These are phyloP conservation scores for Wilcoxina mikolae DNA, from an alignment of 495 filamentous ascomycete species.

Conservation along the genomic window DNA sequence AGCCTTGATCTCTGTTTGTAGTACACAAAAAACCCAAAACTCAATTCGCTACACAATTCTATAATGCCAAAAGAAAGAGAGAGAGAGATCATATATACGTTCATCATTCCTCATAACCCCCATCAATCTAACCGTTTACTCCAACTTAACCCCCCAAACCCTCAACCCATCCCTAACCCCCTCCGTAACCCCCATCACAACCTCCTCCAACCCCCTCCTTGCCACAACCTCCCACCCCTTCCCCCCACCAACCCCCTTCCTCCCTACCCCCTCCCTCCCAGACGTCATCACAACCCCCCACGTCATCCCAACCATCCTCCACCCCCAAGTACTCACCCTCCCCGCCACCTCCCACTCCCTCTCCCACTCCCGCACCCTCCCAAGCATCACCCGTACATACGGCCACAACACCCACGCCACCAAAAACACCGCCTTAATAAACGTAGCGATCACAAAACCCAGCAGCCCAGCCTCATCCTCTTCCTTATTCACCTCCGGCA, in stretches of 20 bases:
- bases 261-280: not conserved
- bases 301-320: not conserved
- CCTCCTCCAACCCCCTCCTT: constrained; percentile 1
- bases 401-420: not conserved
- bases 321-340: constrained; percentile 9
- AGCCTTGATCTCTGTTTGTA: too few species aligned
- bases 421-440: not conserved
- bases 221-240: not conserved
- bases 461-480: not conserved
- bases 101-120: too few species aligned
- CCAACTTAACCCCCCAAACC: not conserved
- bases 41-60: too few species aligned
- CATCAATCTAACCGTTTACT: not conserved
- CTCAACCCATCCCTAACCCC: not conserved
- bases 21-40: too few species aligned
- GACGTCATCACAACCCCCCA: not conserved
- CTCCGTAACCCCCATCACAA: not conserved
- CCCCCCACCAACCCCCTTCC: not conserved
- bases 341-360: not conserved
- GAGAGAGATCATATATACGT: too few species aligned
- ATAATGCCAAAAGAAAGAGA: too few species aligned
- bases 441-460: not conserved
- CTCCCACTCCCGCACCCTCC: not conserved
- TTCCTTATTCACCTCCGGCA: not conserved
- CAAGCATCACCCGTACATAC: not conserved